A percentile compares a stretch with the other conserved stretches of the same genome.
Conservation (phyloP, 306 rosid species). For the Arachis stenosperma region DNA sequence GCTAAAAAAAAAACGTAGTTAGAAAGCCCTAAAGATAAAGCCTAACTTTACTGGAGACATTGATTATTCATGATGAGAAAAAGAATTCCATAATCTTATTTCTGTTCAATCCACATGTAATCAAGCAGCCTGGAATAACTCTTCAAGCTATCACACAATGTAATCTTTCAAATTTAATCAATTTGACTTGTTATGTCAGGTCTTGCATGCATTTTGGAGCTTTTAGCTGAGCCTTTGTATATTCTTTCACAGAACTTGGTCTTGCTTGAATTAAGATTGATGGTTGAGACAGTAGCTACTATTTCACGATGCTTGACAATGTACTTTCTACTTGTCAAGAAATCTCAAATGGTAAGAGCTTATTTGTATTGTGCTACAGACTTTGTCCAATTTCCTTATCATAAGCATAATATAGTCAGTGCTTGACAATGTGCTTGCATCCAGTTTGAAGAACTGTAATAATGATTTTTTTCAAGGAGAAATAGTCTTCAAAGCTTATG, state of each 20-base stretch:
- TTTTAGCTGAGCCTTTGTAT: slow-evolving; percentile 87
- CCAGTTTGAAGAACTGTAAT: neutral
- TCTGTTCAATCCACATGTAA: neutral
- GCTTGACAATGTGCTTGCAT: neutral
- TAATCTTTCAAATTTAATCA: slow-evolving; percentile 23
- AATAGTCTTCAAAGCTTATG: neutral
- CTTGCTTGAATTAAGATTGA: slow-evolving; percentile 71
- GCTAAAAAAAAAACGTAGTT: neutral
- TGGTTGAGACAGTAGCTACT: slow-evolving; percentile 87
- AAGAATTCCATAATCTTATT: slow-evolving; percentile 15
- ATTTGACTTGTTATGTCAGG: slow-evolving; percentile 61
- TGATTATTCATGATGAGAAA: neutral
- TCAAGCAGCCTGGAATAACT: slow-evolving; percentile 25
- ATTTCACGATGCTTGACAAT: slow-evolving; percentile 77
- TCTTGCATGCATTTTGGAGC: slow-evolving; percentile 87
- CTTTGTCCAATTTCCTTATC: slow-evolving; percentile 25
- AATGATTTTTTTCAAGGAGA: neutral
- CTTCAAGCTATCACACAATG: slow-evolving; percentile 8
- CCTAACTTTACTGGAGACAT: neutral
- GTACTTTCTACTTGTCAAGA: slow-evolving; percentile 70
- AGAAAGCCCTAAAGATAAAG: slow-evolving; percentile 12
- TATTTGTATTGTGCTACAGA: slow-evolving; percentile 20
- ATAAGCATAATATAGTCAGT: slow-evolving; percentile 9
- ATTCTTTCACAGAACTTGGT: slow-evolving; percentile 92
- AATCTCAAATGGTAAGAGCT: slow-evolving; percentile 65